Evolutionary conservation across 2,329 filamentous ascomycete species (phyloP).

Genomic region (Cladosporium sphaerospermum): DNA sequence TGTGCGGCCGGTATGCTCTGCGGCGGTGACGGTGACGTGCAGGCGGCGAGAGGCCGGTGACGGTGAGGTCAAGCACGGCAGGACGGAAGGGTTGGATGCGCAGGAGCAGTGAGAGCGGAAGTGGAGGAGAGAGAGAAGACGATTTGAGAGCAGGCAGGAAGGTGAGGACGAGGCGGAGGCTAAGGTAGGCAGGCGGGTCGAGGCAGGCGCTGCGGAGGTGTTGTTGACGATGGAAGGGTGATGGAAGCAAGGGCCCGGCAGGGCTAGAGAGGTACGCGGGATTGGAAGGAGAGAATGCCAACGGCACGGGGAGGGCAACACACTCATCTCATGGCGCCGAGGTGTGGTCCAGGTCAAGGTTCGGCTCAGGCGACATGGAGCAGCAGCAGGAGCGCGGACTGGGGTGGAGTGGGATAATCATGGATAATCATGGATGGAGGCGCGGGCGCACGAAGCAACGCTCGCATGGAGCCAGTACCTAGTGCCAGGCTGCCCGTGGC

Average conservation of each 20-base stretch:
- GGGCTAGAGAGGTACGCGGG: background rate
- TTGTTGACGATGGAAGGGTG: constrained; percentile 6
- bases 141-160: no score
- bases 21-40: background rate
- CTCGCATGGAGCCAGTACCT: background rate
- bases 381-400: background rate
- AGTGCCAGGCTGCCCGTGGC: no score
- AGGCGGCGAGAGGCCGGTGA: background rate
- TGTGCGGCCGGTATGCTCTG: constrained; percentile 3
- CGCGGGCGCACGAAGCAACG: constrained; percentile 8
- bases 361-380: background rate
- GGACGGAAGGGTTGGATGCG: background rate
- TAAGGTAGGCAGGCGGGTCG: background rate
- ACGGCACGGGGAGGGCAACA: background rate
- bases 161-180: background rate
- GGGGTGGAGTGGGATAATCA: background rate
- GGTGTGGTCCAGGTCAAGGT: constrained; percentile 6
- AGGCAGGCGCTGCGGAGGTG: constrained; percentile 2
- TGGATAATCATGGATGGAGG: constrained; percentile 4
- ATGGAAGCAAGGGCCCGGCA: constrained; percentile 9
- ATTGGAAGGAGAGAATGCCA: constrained; percentile 4
- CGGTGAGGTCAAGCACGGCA: background rate
- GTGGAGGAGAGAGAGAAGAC: background rate
- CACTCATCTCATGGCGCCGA: constrained; percentile 12
- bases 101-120: background rate